Base-by-base conservation (phyloP, 805 yeast species). In the Lachancea sp. region DNA sequence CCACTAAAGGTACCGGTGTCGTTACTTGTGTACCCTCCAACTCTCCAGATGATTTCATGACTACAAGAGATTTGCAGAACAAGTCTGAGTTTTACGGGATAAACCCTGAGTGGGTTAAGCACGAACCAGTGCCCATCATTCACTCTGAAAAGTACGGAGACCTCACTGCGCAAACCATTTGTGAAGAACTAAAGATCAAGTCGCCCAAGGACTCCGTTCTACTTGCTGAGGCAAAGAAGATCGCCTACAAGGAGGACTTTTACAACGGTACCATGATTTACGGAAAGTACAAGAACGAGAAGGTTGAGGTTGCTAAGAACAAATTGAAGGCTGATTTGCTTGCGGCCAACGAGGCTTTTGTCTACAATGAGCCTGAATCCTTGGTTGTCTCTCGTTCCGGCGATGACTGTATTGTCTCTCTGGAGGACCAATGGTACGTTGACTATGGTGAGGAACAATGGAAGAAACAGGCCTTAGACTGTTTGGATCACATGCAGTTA, bases 1-100 rank as follows among this genome's bases (percentile, higher is more conserved):
- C 95, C 34, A 75, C 81, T 46, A 93, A 93, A 73, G 99, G 99
- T 77, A 93, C 98, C 38, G 99, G 98, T 73, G 97, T 93, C 38
- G 99, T 93, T 47, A 91, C 98, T 5, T 93, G 96, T 73, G 98
- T 90, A 51, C 99, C 98, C 51, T 83, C 96, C n/a, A 96, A 90
- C 68, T 90, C 98, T 47, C 98, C 99, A 49, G 99, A 93, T 72
- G 99, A 93, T 72, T 93, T 60, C 63, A 81, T 91, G 68, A 93
- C 96, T 49, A 77, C 84, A 40, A 74, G 73, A 58, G 99, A 93
- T 55, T 77, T 93, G 57, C 75, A 76, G 57, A 81, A 87, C 73
- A 91, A 91, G 71, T 85, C 97, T 27, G 97, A 88, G 59, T 91
- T 81, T 67, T 90, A 91, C 66, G 78, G 81, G 44, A 85, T 91